Conservation (phyloP, 192 early-diverging fungal genomes). For the Cetraspora pellucida region DNA sequence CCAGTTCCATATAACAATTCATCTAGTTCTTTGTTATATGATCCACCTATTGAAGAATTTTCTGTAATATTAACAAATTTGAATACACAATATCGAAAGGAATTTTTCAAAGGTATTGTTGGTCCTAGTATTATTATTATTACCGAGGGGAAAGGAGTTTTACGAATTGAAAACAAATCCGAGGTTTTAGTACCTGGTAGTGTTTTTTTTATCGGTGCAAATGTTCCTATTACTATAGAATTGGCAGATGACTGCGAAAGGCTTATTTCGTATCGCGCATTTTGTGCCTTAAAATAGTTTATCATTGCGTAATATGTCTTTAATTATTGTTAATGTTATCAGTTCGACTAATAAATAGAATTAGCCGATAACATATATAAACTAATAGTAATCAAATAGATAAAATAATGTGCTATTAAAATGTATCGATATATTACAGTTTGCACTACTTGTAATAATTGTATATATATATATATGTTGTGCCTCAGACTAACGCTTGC, state of each 20-base stretch:
- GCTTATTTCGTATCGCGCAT: constrained; percentile 17
- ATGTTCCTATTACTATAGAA: neutral
- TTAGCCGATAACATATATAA: too few relatives aligned
- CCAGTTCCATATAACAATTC: constrained; percentile 54
- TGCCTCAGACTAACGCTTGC: too few relatives aligned
- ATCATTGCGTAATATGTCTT: too few relatives aligned
- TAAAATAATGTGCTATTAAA: too few relatives aligned
- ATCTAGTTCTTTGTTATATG: constrained; percentile 71
- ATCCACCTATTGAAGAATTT: constrained; percentile 96
- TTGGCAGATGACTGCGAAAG: neutral
- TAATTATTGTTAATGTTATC: too few relatives aligned
- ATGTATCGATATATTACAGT: too few relatives aligned
- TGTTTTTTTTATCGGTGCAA: constrained; percentile 28
- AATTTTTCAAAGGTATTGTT: constrained; percentile 57
- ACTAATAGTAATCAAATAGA: too few relatives aligned
- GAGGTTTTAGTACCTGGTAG: constrained; percentile 15
- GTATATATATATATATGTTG: too few relatives aligned
- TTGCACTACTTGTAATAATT: too few relatives aligned
- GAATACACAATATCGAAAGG: constrained; percentile 43
- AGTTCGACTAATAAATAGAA: too few relatives aligned
- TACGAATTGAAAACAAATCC: constrained; percentile 5
- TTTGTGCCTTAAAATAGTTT: constrained; percentile 21
- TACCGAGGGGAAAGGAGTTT: constrained; percentile 71
- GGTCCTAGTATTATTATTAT: constrained; percentile 91
- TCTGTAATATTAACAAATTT: constrained; percentile 73